These are phyloP conservation scores for Aspergillus aculeatus DNA, from an alignment of 2,329 filamentous ascomycete species.

Conservation along the genomic window DNA sequence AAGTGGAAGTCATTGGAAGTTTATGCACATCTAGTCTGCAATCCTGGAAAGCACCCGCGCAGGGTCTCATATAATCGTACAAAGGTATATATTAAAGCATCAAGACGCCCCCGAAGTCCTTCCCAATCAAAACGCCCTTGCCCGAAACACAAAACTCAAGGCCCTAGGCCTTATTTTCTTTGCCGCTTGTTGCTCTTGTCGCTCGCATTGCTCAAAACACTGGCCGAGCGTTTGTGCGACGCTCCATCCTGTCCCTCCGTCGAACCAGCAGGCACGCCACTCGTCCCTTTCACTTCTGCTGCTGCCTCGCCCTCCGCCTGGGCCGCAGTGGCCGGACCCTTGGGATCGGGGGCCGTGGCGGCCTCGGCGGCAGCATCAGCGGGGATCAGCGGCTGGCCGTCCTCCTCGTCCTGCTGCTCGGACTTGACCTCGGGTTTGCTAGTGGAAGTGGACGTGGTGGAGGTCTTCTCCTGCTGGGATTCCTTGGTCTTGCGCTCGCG, in stretches of 20 bases:
- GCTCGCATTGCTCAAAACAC: slow-evolving; percentile 70
- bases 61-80: slow-evolving; percentile 33
- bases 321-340: slow-evolving; percentile 2
- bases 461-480: slow-evolving; percentile 22
- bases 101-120: slow-evolving; percentile 7
- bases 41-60: slow-evolving; percentile 8
- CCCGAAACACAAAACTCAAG: neutral
- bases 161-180: slow-evolving; percentile 36
- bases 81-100: slow-evolving; percentile 27
- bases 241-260: slow-evolving; percentile 19
- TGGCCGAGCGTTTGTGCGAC: slow-evolving; percentile 75
- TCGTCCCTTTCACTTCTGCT: slow-evolving; percentile 1
- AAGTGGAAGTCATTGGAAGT: neutral
- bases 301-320: slow-evolving; percentile 5
- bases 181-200: slow-evolving; percentile 57
- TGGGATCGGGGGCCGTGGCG: slow-evolving; percentile 16
- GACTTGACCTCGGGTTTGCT: slow-evolving; percentile 33
- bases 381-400: slow-evolving; percentile 18
- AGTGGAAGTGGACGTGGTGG: no score
- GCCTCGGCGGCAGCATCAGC: slow-evolving; percentile 11
- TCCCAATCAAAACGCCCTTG: neutral
- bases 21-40: neutral
- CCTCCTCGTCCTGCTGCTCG: slow-evolving; percentile 28
- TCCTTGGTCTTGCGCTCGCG: slow-evolving; percentile 38
- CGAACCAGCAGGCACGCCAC: slow-evolving; percentile 10